Conservation (phyloP, 2,329 filamentous ascomycete genomes). For the Atkinsonella hypoxylon region DNA sequence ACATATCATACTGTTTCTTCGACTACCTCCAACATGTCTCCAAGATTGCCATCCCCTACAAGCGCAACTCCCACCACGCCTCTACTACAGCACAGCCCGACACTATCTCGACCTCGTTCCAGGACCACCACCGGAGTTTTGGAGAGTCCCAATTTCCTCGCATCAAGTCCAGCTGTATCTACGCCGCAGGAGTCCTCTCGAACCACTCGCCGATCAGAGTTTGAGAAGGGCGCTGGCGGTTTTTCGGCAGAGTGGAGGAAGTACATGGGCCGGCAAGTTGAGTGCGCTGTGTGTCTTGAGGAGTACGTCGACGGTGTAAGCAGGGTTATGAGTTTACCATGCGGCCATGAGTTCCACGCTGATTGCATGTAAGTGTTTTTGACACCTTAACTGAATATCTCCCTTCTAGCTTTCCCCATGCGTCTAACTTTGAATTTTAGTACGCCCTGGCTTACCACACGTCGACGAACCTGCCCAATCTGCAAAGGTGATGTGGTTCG, state of each 20-base stretch:
- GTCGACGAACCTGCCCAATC: conserved; percentile 92
- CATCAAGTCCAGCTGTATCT: conserved; percentile 30
- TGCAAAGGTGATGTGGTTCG: conserved; percentile 94
- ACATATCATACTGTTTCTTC: conserved; percentile 80
- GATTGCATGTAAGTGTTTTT: conserved; percentile 82
- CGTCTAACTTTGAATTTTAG: conserved; percentile 30
- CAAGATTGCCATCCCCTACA: conserved; percentile 49
- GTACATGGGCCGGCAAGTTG: conserved; percentile 58
- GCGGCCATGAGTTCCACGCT: conserved; percentile 93
- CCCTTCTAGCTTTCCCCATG: not conserved
- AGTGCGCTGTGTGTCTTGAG: conserved; percentile 93
- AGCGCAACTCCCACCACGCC: conserved; percentile 67
- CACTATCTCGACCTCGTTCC: conserved; percentile 48
- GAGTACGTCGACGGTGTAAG: conserved; percentile 94
- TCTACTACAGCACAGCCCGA: conserved; percentile 50
- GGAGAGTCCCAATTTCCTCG: conserved; percentile 34
- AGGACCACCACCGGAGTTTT: conserved; percentile 51
- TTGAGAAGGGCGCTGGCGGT: conserved; percentile 34
- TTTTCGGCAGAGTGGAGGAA: conserved; percentile 48
- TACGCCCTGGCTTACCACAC: conserved; percentile 92
- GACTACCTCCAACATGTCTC: conserved; percentile 37
- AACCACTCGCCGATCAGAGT: conserved; percentile 23
- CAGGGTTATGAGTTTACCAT: conserved; percentile 91
- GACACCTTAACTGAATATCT: too few relatives aligned
- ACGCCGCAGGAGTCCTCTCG: conserved; percentile 22